Base-by-base conservation (phyloP, 805 yeast genomes). In the Candida oleophila region DNA sequence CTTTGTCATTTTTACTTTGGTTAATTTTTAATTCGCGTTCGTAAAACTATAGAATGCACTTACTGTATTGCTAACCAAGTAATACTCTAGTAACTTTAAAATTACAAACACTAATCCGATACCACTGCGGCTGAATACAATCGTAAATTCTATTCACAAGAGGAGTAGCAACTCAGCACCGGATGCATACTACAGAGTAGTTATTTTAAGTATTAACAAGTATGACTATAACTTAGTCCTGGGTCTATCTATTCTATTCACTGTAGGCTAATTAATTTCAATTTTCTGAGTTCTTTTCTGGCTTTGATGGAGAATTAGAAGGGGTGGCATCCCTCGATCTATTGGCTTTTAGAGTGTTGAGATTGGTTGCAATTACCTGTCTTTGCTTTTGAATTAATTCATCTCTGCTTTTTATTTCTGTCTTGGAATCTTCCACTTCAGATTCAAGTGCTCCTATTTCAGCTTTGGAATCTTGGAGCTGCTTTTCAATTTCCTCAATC, bases 381-480 rank as follows among this genome's bases (percentile, higher is more conserved):
- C 36, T 38, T 38, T 48, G 51, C 25, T 48, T 48, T n/a, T 32
- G 48, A 15, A 48, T 48, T 15, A 19, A 16, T 16, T 20, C 21
- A 4, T 16, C 21, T 4, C 16, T 4, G 21, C 18, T 22, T 20
- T 16, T 22, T 4, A 15, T 36, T 18, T 36, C 39, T 18, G 16
- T 12, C 8, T 18, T 19, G 21, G 19, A 36, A 4, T 20, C 21
- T 18, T 36, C 12, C 12, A 18, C 4, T 18, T 36, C 22, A 16
- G 21, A 16, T 20, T 36, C 39, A 18, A 16, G 7, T 3, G 4
- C 39, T 16, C 18, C 8, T 16, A 36, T 16, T 14, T 36, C 14
- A 9, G 39, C 39, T 18, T 20, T 36, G 11, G 30, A 25, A 7
- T 25, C 30, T 11, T 11, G 5, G 9, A 25, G 11, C 11, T 7